phyloP scores from a whole-genome alignment of 2,329 filamentous ascomycete species.

The Xylaria arbuscula region DNA sequence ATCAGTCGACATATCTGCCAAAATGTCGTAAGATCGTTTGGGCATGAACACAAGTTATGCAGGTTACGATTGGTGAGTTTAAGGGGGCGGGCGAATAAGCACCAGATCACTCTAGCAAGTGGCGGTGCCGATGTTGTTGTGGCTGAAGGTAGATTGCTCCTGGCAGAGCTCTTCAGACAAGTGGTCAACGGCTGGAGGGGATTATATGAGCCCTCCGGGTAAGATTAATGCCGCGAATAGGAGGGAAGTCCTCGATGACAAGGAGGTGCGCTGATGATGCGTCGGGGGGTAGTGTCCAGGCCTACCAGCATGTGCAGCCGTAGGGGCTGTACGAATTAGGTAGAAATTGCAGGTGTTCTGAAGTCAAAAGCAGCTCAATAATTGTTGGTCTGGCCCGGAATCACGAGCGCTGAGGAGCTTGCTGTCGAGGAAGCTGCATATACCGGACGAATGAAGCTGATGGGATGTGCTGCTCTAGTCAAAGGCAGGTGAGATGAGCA shows the following conservation, averaged over 20 bases:
- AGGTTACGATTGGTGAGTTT: neutral
- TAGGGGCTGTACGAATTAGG: slow-evolving; percentile 27
- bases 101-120: slow-evolving; percentile 21
- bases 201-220: neutral
- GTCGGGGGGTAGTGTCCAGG: slow-evolving; percentile 12
- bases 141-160: slow-evolving; percentile 10
- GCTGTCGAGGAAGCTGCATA: neutral
- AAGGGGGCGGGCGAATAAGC: neutral
- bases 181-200: neutral
- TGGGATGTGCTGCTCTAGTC: neutral
- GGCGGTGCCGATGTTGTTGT: slow-evolving; percentile 17
- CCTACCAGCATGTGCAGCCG: slow-evolving; percentile 39
- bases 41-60: slow-evolving; percentile 49
- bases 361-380: neutral
- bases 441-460: slow-evolving; percentile 3
- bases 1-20: slow-evolving; percentile 47
- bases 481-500: neutral
- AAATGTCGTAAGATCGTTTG: slow-evolving; percentile 53
- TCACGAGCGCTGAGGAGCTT: neutral
- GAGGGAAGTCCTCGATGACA: neutral
- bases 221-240: neutral
- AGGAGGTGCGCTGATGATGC: slow-evolving; percentile 20
- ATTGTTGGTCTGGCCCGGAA: neutral
- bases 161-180: neutral
- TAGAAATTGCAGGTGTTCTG: neutral